These are phyloP conservation scores for Artemisia annua DNA, from an alignment of 129 eudicot genomes.

Conservation along the genomic window DNA sequence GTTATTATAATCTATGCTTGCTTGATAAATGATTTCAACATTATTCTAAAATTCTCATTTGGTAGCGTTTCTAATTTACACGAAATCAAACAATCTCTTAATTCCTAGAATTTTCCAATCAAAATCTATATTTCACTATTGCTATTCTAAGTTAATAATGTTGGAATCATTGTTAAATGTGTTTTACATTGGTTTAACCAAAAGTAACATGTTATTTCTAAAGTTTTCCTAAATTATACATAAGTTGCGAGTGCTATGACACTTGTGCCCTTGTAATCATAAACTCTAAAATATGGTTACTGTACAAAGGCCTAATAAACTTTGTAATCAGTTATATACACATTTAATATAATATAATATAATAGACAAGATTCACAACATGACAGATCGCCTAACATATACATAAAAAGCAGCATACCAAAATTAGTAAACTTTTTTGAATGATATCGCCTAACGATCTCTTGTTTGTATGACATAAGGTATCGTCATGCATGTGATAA, in stretches of 20 bases:
- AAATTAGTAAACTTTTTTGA: constrained; percentile 30
- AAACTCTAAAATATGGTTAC: neutral
- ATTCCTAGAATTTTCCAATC: neutral
- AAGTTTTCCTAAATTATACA: too few species aligned
- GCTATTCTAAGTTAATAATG: constrained; percentile 21
- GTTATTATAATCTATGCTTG: too few species aligned
- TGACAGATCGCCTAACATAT: constrained; percentile 33
- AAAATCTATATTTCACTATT: neutral
- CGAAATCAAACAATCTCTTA: too few species aligned
- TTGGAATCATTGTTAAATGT: constrained; percentile 9
- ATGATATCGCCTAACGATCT: constrained; percentile 36
- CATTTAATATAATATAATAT: constrained; percentile 11
- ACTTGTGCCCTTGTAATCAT: too few species aligned
- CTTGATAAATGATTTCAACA: too few species aligned
- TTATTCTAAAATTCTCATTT: neutral
- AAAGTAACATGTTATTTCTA: neutral
- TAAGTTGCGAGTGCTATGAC: too few species aligned
- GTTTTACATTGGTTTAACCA: neutral
- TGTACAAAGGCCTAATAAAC: constrained; percentile 19
- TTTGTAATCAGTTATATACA: constrained; percentile 2
- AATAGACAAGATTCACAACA: constrained; percentile 15
- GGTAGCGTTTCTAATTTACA: neutral
- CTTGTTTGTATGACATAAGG: constrained; percentile 15
- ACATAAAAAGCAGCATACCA: constrained; percentile 22
- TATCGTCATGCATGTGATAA: constrained; percentile 27